phyloP scores from a whole-genome alignment of 1,284 basidiomycete species.

The Tilletia horrida region DNA sequence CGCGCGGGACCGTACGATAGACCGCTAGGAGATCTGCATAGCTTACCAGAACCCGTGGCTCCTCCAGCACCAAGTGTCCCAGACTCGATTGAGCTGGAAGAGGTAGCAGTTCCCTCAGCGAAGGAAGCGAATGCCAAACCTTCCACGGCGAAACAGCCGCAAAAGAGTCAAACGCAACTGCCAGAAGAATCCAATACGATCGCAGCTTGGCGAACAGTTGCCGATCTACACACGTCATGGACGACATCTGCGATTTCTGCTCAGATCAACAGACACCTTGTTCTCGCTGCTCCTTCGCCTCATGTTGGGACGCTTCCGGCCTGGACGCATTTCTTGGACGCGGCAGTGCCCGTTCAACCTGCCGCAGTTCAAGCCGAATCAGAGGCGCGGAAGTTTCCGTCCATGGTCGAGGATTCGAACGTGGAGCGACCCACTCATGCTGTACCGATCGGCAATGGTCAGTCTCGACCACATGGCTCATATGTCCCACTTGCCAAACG shows the following conservation, averaged over 20 bases:
- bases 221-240: slow-evolving; percentile 39
- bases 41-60: background rate
- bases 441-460: slow-evolving; percentile 36
- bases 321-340: slow-evolving; percentile 19
- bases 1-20: slow-evolving; percentile 63
- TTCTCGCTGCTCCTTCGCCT: slow-evolving; percentile 28
- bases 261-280: slow-evolving; percentile 43
- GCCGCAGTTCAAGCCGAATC: background rate
- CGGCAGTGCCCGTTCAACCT: slow-evolving; percentile 13
- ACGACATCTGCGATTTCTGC: slow-evolving; percentile 35
- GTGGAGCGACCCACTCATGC: background rate
- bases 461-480: slow-evolving; percentile 20
- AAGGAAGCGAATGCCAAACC: background rate
- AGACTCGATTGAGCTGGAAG: background rate
- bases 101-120: slow-evolving; percentile 11
- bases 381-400: slow-evolving; percentile 1
- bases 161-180: background rate
- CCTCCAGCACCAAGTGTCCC: background rate
- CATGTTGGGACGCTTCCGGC: slow-evolving; percentile 17
- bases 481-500: slow-evolving; percentile 25
- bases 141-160: background rate
- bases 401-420: background rate
- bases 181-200: background rate
- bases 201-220: slow-evolving; percentile 17
- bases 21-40: slow-evolving; percentile 21